Conservation (phyloP, 306 rosid genomes). For the Spatholobus suberectus region DNA sequence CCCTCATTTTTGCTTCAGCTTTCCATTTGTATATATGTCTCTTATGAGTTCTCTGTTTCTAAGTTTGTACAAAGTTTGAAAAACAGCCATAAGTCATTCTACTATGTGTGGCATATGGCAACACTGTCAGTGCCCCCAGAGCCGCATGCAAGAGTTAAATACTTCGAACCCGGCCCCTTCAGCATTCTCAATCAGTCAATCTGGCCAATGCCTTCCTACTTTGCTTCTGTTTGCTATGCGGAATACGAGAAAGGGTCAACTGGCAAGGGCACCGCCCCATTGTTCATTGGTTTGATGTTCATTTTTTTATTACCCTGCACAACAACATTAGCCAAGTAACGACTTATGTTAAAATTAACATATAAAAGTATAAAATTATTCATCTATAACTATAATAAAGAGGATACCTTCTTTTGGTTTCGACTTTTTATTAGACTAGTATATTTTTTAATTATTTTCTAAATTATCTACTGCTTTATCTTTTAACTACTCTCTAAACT, state of each 20-base stretch:
- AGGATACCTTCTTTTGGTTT: no score
- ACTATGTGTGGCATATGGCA: neutral
- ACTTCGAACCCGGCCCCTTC: neutral
- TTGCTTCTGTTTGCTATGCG: slow-evolving; percentile 35
- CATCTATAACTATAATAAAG: no score
- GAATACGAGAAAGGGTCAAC: slow-evolving; percentile 19
- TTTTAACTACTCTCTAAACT: no score
- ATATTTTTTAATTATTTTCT: no score
- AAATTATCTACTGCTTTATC: no score
- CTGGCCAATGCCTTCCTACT: slow-evolving; percentile 29
- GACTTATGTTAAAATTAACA: neutral
- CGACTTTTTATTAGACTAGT: no score
- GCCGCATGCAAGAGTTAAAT: neutral
- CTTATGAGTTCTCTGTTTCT: neutral
- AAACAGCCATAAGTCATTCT: neutral
- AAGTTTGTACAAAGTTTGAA: slow-evolving; percentile 22
- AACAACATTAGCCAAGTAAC: slow-evolving; percentile 19
- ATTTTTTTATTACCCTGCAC: slow-evolving; percentile 28
- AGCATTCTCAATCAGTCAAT: slow-evolving; percentile 12
- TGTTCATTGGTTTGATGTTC: neutral
- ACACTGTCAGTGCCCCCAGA: neutral
- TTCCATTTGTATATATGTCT: neutral
- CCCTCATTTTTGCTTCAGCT: slow-evolving; percentile 10
- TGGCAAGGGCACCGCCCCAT: slow-evolving; percentile 11
- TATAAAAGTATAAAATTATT: neutral